Evolutionary conservation across 768 basidiomycete genomes (phyloP).

Genomic region (Auricularia auricula-judae): DNA sequence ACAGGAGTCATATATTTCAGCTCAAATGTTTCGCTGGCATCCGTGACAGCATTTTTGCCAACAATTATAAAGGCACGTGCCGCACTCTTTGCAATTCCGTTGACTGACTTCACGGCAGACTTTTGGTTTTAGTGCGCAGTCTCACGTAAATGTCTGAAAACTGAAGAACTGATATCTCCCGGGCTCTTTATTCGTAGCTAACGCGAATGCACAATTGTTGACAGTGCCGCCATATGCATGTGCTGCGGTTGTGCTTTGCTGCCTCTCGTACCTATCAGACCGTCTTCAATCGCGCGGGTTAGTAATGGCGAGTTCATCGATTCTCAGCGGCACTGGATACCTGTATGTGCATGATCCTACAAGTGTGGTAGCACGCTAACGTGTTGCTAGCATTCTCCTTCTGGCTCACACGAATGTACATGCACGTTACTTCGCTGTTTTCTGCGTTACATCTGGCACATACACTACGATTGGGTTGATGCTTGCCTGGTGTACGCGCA

Average conservation of each 20-base stretch:
- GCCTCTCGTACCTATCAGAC: conserved; percentile 54
- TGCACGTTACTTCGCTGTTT: conserved; percentile 67
- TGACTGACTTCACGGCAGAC: not conserved
- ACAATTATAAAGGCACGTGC: conserved; percentile 46
- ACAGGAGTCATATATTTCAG: conserved; percentile 57
- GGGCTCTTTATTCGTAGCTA: conserved; percentile 26
- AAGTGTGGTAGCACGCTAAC: not conserved
- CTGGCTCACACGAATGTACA: conserved; percentile 41
- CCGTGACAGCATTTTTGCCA: conserved; percentile 73
- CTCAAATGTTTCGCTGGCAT: conserved; percentile 64
- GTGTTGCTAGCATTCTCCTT: conserved; percentile 30
- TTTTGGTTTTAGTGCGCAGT: not conserved
- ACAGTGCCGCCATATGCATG: conserved; percentile 78
- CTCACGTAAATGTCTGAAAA: no score
- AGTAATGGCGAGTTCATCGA: conserved; percentile 17
- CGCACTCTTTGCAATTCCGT: no score
- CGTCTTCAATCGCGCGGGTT: conserved; percentile 48
- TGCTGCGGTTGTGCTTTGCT: conserved; percentile 49
- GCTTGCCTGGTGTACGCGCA: conserved; percentile 56
- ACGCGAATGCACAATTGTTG: conserved; percentile 56
- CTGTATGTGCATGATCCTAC: conserved; percentile 25
- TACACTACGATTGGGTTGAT: conserved; percentile 65
- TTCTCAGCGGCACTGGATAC: conserved; percentile 49
- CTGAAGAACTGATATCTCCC: not conserved
- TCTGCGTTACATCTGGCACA: conserved; percentile 67